These are phyloP conservation scores for Ricinus communis DNA, from an alignment of 345 rosid species.

Conservation along the genomic window DNA sequence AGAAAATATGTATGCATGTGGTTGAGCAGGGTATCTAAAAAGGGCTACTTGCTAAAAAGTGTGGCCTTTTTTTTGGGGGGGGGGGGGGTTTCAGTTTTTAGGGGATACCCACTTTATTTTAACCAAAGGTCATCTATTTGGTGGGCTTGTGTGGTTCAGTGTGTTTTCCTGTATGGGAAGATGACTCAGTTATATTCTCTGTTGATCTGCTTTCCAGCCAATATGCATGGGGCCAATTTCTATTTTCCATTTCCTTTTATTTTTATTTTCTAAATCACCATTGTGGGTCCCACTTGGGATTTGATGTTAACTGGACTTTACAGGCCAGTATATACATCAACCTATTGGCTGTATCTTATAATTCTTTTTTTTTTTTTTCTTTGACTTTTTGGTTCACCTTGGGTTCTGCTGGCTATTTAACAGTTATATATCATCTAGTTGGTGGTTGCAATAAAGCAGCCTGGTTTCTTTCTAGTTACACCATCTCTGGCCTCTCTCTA, in stretches of 20 bases:
- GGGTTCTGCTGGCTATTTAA: neutral
- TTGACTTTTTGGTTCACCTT: too few species aligned
- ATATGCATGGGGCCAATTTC: constrained; percentile 25
- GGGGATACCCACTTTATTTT: neutral
- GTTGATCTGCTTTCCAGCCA: constrained; percentile 52
- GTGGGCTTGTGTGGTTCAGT: neutral
- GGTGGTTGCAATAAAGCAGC: neutral
- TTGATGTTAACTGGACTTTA: constrained; percentile 21
- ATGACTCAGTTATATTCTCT: constrained; percentile 31
- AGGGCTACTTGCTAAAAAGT: neutral
- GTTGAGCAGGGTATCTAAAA: constrained; percentile 2
- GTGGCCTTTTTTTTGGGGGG: neutral
- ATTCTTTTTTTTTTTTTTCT: constrained; percentile 15
- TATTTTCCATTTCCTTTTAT: neutral
- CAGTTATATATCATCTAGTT: neutral
- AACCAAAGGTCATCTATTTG: neutral
- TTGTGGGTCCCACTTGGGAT: constrained; percentile 32
- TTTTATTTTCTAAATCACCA: constrained; percentile 8
- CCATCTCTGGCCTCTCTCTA: too few species aligned
- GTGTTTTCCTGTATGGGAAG: constrained; percentile 3
- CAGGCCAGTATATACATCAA: constrained; percentile 11
- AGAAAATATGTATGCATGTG: constrained; percentile 11
- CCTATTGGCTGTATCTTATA: neutral
- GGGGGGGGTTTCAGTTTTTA: neutral
- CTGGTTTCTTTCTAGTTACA: neutral